Evolutionary conservation across 352 stramenopile species (phyloP), one percentile per base, ranked within the genome.

Genomic region (Phytopythium ostracodes): DNA sequence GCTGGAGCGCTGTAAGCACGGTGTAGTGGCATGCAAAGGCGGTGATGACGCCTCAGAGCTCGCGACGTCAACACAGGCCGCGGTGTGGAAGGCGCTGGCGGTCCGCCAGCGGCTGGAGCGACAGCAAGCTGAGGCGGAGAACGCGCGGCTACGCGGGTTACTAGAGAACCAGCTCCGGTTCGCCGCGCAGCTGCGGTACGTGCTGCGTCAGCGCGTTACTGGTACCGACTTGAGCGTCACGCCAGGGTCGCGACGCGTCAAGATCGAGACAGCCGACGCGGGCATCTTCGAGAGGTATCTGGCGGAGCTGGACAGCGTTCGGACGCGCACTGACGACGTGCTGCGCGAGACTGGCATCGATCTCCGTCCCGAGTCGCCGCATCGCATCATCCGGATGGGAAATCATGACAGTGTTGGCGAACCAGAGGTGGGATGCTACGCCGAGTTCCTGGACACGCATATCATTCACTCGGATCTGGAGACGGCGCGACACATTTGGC

Each of bases 101-200:
- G 12, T 10, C 18, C 35, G 53, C 2, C 53, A 59, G 38, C 11
- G 25, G 15, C 53, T 50, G 7, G 53, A 20, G 24, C 38, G 53
- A 0, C 53, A 36, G 11, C 6, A 33, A 2, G 53, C 36, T 25
- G 53, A 59, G 35, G 22, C 38, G 31, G 53, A 59, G 53, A 59
- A 59, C 38, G 53, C 24, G 14, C 53, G 36, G 1, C 53, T 59
- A 4, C 53, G 53, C 9, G 22, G 18, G 8, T 17, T 59, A 38
- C 53, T 59, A 15, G 53, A 59, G 18, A 38, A 27, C 24, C 53
- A 59, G 35, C 33, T 59, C 2, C 35, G n/a, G n/a, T 59, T 59
- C 52, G 52, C 52, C 12, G 52, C 52, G 11, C 35, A 59, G 38
- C 35, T 59, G 7, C 31, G 31, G 35, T 12, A 56, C 12, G 8